phyloP scores from a whole-genome alignment of 176 grass and related monocot species.

The Raddia guianensis region DNA sequence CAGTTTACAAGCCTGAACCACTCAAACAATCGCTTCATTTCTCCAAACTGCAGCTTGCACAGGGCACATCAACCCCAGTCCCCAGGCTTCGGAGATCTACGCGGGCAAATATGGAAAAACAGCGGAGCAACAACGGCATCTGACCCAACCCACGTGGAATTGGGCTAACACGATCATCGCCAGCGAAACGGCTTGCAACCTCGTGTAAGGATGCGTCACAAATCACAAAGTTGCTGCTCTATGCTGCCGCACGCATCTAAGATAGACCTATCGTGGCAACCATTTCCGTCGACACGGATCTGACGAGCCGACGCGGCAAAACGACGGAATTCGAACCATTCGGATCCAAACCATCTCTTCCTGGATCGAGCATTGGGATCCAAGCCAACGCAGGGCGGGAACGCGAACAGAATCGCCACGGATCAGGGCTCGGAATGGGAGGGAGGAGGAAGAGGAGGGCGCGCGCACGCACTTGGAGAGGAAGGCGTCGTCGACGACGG shows the following conservation, averaged over 20 bases:
- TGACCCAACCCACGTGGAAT: neutral
- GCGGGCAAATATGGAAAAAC: neutral
- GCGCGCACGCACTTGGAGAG: slow-evolving; percentile 78
- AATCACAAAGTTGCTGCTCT: neutral
- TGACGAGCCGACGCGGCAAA: slow-evolving; percentile 1
- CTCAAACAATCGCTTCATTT: too few species aligned
- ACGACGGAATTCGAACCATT: neutral
- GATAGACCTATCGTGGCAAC: neutral
- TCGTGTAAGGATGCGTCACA: neutral
- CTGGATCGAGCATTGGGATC: neutral
- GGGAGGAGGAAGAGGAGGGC: neutral
- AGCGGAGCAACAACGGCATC: neutral
- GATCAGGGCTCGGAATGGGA: neutral
- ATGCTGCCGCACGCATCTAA: slow-evolving; percentile 34
- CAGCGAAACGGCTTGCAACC: slow-evolving; percentile 1
- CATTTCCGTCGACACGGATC: slow-evolving; percentile 28
- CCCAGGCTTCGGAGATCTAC: neutral
- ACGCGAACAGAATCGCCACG: slow-evolving; percentile 4
- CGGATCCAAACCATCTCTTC: neutral
- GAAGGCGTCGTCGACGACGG: slow-evolving; percentile 87
- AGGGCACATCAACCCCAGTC: neutral
- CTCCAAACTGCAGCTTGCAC: neutral
- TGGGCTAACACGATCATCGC: neutral
- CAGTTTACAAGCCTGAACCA: neutral
- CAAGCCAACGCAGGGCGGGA: neutral